Base-by-base conservation (phyloP, 768 basidiomycete species). In the Megacollybia marginata region DNA sequence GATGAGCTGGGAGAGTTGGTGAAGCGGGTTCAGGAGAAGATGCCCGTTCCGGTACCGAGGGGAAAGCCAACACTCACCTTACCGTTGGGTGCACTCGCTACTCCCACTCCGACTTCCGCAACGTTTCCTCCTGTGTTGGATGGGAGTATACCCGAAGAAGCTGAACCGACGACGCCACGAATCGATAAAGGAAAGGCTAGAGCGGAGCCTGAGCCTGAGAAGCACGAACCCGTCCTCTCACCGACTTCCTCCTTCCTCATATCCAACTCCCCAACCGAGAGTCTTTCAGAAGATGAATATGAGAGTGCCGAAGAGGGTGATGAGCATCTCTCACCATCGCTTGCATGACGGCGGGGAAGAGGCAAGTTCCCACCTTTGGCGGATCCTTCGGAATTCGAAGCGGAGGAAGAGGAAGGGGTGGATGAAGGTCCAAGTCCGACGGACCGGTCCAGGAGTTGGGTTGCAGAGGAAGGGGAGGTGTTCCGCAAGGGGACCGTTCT, bases 381-480 rank as follows among this genome's bases (percentile, higher is more conserved):
- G 23, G 23, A 28, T 28, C 23, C 23, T 28, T 28, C 23, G 2
- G 23, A 28, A n/a, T n/a, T n/a, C 23, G 23, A 28, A 2, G 4
- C 33, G 16, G 79, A 80, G 19, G 79, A 80, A 33, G 80, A 65
- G 19, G 72, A 79, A 51, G 74, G 75, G 9, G n/a, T n/a, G n/a
- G 72, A 69, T 50, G 71, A 69, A 36, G 69, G 59, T 13, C 23
- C 23, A 28, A 28, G 23, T 28, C 35, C 11, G 4, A 20, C 20
- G 15, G 28, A 47, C 46, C 86, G 88, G 44, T 88, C 86, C 19
- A 73, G 82, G 55, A 82, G 75, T 47, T 90, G 88, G 85, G 86
- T 94, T 0, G 88, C 83, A 49, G 96, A 98, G 62, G 96, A 99
- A 63, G 92, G 92, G 0, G 95, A 98, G 66, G 87, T 98, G 36